phyloP scores from a whole-genome alignment of 1,139 yeast genomes.

The Starmera stellimalicola region DNA sequence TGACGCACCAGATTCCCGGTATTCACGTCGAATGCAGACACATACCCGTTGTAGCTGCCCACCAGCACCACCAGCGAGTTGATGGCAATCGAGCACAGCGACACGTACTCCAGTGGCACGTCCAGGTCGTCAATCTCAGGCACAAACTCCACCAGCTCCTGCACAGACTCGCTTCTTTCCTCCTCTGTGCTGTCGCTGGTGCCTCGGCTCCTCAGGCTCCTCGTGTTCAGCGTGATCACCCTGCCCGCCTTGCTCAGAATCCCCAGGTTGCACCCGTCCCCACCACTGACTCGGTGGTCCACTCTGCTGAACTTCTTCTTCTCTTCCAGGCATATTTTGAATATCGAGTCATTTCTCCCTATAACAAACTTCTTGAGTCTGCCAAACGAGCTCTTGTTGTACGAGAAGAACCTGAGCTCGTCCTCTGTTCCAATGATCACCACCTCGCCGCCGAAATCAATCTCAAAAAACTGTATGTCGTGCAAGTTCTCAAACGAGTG shows the following conservation, averaged over 20 bases:
- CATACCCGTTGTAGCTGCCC: conserved; percentile 56
- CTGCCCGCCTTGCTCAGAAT: conserved; percentile 28
- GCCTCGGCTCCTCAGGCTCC: too few relatives aligned
- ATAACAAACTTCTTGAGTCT: conserved; percentile 15
- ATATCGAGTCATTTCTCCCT: conserved; percentile 30
- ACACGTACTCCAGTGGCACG: conserved; percentile 20
- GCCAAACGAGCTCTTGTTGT: conserved; percentile 19
- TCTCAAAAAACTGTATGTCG: conserved; percentile 19
- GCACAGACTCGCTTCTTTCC: conserved; percentile 14
- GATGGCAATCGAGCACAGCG: conserved; percentile 30
- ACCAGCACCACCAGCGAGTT: conserved; percentile 39
- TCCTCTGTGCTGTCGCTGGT: conserved; percentile 5
- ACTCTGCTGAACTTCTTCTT: conserved; percentile 18
- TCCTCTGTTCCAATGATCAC: conserved; percentile 20
- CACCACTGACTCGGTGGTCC: conserved; percentile 35
- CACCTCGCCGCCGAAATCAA: conserved; percentile 45
- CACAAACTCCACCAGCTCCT: conserved; percentile 18
- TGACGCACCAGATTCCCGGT: conserved; percentile 48
- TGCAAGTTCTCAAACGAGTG: conserved; percentile 2
- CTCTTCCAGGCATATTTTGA: conserved; percentile 28
- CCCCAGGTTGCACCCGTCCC: conserved; percentile 44
- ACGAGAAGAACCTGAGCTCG: conserved; percentile 20
- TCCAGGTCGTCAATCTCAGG: conserved; percentile 23
- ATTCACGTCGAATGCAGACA: conserved; percentile 52
- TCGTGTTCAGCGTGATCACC: conserved; percentile 30